Conservation (phyloP, 805 yeast genomes). For the Helenozyma rhizophorensis region DNA sequence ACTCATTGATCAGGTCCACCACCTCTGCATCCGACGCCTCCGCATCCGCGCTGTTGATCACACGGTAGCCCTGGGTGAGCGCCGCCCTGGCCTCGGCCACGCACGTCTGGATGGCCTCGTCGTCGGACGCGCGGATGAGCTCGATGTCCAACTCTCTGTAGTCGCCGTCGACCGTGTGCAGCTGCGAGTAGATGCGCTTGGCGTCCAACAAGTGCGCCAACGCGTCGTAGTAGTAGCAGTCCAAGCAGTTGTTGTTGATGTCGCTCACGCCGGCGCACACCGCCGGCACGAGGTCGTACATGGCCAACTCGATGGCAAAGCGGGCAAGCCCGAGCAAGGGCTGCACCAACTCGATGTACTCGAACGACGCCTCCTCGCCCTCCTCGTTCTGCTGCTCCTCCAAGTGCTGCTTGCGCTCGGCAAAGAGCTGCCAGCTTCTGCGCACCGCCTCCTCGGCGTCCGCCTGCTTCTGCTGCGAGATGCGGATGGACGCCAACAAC, state of each 20-base stretch:
- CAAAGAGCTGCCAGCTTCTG: constrained; percentile 71
- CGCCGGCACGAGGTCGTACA: constrained; percentile 61
- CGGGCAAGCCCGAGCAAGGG: constrained; percentile 70
- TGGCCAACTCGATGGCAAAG: constrained; percentile 72
- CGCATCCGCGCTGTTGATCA: constrained; percentile 31
- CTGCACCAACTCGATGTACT: constrained; percentile 63
- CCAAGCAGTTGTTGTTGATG: constrained; percentile 80
- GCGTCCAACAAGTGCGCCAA: constrained; percentile 56
- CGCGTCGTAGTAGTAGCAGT: constrained; percentile 79
- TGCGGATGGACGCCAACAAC: constrained; percentile 77
- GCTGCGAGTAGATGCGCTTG: constrained; percentile 18
- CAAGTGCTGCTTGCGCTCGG: constrained; percentile 43
- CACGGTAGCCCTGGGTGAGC: constrained; percentile 43
- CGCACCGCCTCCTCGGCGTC: constrained; percentile 70
- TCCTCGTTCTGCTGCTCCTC: constrained; percentile 36
- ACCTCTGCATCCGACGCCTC: constrained; percentile 58
- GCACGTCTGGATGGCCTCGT: constrained; percentile 25
- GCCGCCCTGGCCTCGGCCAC: constrained; percentile 40
- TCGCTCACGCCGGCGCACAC: constrained; percentile 66
- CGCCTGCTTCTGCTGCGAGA: constrained; percentile 71
- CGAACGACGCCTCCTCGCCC: constrained; percentile 37
- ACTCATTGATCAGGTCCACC: constrained; percentile 44
- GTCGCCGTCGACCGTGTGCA: constrained; percentile 34
- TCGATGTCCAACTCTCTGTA: constrained; percentile 36
- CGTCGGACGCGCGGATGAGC: constrained; percentile 14